Conservation (phyloP, 2,329 filamentous ascomycete species). For the Macrophomina phaseolina region DNA sequence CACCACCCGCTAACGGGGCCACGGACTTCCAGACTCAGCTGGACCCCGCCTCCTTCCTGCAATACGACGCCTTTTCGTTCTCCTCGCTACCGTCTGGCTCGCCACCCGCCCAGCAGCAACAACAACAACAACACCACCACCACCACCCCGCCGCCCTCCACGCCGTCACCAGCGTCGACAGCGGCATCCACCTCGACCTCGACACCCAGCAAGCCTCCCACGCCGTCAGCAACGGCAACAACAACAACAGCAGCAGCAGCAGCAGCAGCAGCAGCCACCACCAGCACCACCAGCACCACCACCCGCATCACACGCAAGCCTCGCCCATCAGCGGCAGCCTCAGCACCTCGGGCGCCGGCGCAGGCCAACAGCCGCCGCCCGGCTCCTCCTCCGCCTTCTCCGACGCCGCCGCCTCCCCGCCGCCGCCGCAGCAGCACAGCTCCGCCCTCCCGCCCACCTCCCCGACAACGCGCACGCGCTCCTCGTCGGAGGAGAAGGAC, state of each 20-base stretch:
- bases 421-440: background rate
- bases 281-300: no score
- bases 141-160: conserved; percentile 31
- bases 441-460: background rate
- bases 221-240: background rate
- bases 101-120: background rate
- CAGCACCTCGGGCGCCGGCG: conserved; percentile 52
- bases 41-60: conserved; percentile 16
- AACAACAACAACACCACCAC: background rate
- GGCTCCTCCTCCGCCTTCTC: conserved; percentile 28
- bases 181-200: conserved; percentile 47
- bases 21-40: conserved; percentile 11
- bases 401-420: conserved; percentile 36
- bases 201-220: conserved; percentile 14
- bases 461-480: conserved; percentile 1
- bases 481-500: conserved; percentile 36
- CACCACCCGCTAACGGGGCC: background rate
- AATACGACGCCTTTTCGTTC: conserved; percentile 25
- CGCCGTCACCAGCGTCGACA: conserved; percentile 49
- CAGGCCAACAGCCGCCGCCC: conserved; percentile 33
- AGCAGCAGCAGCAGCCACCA: background rate
- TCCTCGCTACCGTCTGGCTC: conserved; percentile 12
- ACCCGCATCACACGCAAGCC: conserved; percentile 12
- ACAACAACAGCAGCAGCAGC: no score
- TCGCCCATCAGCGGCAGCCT: conserved; percentile 29